Conservation (phyloP, 2,329 filamentous ascomycete species). For the Xylaria sp. region DNA sequence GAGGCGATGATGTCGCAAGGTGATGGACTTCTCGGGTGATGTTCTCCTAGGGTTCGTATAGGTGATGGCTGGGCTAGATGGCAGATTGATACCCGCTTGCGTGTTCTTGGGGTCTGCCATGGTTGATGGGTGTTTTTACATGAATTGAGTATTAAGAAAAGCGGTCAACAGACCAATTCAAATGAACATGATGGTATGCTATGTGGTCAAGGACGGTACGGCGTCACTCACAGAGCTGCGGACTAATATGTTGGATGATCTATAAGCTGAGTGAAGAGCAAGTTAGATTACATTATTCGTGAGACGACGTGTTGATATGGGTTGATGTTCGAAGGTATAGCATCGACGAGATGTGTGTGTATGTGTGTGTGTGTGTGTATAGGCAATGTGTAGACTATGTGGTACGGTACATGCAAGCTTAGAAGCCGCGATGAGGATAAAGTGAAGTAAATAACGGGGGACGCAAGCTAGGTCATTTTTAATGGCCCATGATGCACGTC, state of each 20-base stretch:
- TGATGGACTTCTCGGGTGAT: constrained; percentile 60
- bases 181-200: constrained; percentile 35
- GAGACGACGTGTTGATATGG: background rate
- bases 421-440: constrained; percentile 18
- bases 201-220: constrained; percentile 21
- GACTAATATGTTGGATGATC: background rate
- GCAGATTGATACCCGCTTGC: constrained; percentile 41
- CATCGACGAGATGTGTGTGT: background rate
- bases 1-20: constrained; percentile 59
- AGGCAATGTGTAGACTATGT: background rate
- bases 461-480: background rate
- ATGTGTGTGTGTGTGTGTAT: background rate
- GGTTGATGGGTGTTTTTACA: constrained; percentile 36
- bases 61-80: constrained; percentile 40
- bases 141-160: constrained; percentile 24
- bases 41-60: constrained; percentile 53
- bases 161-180: constrained; percentile 24
- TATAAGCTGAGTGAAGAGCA: constrained; percentile 2
- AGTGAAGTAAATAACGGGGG: background rate
- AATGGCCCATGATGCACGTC: background rate
- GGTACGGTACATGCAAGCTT: background rate
- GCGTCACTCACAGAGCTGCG: background rate
- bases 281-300: background rate
- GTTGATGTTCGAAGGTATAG: background rate
- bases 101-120: constrained; percentile 46